Evolutionary conservation across 345 rosid species (phyloP), one percentile per base, ranked within the genome.

Genomic region (Aquilaria sinensis): DNA sequence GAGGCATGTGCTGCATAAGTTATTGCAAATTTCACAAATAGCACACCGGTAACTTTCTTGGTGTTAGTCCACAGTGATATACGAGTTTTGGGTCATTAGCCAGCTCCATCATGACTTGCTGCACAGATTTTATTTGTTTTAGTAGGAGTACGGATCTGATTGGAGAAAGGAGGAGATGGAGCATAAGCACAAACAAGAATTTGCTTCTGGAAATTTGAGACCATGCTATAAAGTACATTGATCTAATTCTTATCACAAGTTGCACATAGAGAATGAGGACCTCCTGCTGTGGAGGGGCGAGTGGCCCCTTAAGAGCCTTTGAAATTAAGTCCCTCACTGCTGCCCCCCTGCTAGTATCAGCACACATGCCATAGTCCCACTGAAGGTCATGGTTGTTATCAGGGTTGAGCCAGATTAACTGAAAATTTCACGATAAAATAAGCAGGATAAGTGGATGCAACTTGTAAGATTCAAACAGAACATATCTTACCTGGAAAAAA

Each of bases 301-400:
- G 80, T 51, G 96, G 75, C 63, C 87, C 92, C 83, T 83, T 88
- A 66, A 86, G 70, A 70, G 96, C 97, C 81, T 87, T 88, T 49
- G 80, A 78, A 77, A 94, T 88, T 64, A 88, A 75, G 80, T 87
- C 96, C 65, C 89, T 83, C 50, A 94, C 89, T 30, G 89, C 88
- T 48, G 93, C 91, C 53, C 93, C 96, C 77, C 88, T 85, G 82
- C 97, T 88, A 23, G 96, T 91, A 83, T 94, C 96, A 63, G 96
- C 99, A 82, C 99, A 94, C 97, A 94, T 94, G 54, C 93, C 85
- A 57, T 84, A 82, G 67, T 94, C 99, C 99, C 99, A 94, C 37
- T 85, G 70, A 75, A 94, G 96, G 83, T 94, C 99, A 63, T 91
- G 96, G 67, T 73, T 87, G 87, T 87, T 89, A 82, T 91, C 97